These are phyloP conservation scores for Fusarium cyanostomum DNA, from an alignment of 2,329 filamentous ascomycete species.

Conservation along the genomic window DNA sequence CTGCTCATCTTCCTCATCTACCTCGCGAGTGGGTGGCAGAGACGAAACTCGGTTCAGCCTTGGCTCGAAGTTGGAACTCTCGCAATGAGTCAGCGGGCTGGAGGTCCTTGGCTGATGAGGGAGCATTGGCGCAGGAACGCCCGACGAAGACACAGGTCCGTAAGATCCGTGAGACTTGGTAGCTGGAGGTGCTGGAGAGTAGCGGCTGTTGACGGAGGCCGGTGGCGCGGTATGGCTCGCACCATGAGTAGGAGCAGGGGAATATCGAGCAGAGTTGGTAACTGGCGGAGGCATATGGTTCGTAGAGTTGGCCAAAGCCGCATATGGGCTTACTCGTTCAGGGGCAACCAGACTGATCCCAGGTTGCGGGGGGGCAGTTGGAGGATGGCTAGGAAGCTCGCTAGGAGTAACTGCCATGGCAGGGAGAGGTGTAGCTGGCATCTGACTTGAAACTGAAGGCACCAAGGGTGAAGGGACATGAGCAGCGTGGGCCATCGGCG, in stretches of 20 bases:
- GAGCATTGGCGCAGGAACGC: conserved; percentile 57
- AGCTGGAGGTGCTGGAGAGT: conserved; percentile 59
- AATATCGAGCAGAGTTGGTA: conserved; percentile 64
- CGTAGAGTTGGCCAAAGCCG: conserved; percentile 53
- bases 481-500: conserved; percentile 37
- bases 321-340: conserved; percentile 63
- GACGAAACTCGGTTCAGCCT: conserved; percentile 64
- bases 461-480: conserved; percentile 42
- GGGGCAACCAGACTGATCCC: conserved; percentile 60
- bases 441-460: conserved; percentile 32
- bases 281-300: conserved; percentile 47
- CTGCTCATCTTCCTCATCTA: conserved; percentile 65
- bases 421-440: conserved; percentile 31
- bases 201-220: conserved; percentile 58
- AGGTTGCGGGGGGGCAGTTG: conserved; percentile 31
- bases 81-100: conserved; percentile 72
- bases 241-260: conserved; percentile 62
- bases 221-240: conserved; percentile 46
- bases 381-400: conserved; percentile 18
- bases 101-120: conserved; percentile 72
- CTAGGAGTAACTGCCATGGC: conserved; percentile 11
- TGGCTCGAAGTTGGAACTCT: conserved; percentile 66
- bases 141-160: conserved; percentile 46
- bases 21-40: conserved; percentile 69
- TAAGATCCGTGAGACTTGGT: conserved; percentile 57